Conservation (phyloP, 108 stramenopile genomes). For the Fragilaria crotonensis region DNA sequence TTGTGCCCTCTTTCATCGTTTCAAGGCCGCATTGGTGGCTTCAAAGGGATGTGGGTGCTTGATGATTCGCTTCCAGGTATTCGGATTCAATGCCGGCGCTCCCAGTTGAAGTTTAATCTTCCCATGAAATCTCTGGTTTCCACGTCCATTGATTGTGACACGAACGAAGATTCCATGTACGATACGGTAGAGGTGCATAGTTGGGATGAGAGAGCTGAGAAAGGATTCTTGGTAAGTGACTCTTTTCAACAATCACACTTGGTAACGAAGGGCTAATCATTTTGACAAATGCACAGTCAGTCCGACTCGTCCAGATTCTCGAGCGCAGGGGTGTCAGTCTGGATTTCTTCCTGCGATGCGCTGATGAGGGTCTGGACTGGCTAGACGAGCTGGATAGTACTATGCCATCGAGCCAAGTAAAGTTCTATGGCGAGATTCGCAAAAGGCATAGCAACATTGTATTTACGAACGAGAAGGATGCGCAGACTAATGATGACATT, state of each 20-base stretch:
- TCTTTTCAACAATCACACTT: neutral
- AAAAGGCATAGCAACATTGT: neutral
- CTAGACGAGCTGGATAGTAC: conserved; percentile 1
- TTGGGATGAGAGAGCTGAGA: conserved; percentile 18
- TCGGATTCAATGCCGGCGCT: conserved; percentile 14
- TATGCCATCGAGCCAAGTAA: conserved; percentile 1
- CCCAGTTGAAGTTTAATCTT: conserved; percentile 18
- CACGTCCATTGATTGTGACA: neutral
- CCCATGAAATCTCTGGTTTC: conserved; percentile 8
- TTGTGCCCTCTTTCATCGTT: conserved; percentile 18
- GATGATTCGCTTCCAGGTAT: conserved; percentile 19
- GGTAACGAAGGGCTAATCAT: no score
- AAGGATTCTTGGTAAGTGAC: conserved; percentile 5
- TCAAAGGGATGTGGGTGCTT: conserved; percentile 30
- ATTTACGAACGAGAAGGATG: neutral
- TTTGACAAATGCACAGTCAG: neutral
- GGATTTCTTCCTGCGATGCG: conserved; percentile 14
- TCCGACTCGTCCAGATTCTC: conserved; percentile 10
- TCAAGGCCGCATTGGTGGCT: conserved; percentile 30
- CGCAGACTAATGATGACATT: neutral
- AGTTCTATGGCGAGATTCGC: conserved; percentile 12
- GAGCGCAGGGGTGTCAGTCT: conserved; percentile 14
- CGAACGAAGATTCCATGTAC: conserved; percentile 5
- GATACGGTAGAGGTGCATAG: conserved; percentile 23
- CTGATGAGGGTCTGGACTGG: neutral